Evolutionary conservation across 2,329 filamentous ascomycete genomes (phyloP), one percentile per base, ranked within the genome.

Genomic region (Xylaria sp.): DNA sequence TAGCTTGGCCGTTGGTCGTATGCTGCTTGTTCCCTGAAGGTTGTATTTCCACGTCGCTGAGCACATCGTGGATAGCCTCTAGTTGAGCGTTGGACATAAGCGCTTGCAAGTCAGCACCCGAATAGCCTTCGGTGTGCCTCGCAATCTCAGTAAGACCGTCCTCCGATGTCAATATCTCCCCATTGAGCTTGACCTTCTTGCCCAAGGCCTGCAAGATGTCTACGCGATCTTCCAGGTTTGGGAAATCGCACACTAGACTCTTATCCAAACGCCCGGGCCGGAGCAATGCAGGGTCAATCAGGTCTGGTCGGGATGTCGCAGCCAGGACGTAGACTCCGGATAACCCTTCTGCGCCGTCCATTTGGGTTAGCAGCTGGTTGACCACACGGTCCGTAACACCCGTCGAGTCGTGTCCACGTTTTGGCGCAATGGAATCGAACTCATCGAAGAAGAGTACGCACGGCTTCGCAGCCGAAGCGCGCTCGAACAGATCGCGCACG

Each of bases 401-500:
- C 0, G 94, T 99, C 1, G 89, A 94, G 71, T 99, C 95, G 69
- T 99, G 94, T 0, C 94, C 94, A 75, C 94, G 85, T 74, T 97
- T 99, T 2, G 94, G 94, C 0, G 95, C 95, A 60, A 99, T 97
- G 38, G 90, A 92, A 75, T 99, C 94, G 68, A 99, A 99, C 71
- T 99, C 94, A 69, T 99, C 94, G 69, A 99, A 99, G 80, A 99
- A 99, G 7, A 99, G 79, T 4, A 99, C 90, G 65, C 94, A 97
- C 0, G 95, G 95, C 55, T 89, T 86, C 4, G 94, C 94, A 2
- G 94, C 93, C 68, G 88, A 87, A 0, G 94, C 94, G 39, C 94
- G 85, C 69, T 96, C 93, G 67, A 99, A 99, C 1, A 99, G 79
- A 71, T 99, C 94, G 39, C 95, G 87, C 6, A 99, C 92, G 56